These are phyloP conservation scores for Lactuca sativa DNA, from an alignment of 129 eudicot species.

Conservation along the genomic window DNA sequence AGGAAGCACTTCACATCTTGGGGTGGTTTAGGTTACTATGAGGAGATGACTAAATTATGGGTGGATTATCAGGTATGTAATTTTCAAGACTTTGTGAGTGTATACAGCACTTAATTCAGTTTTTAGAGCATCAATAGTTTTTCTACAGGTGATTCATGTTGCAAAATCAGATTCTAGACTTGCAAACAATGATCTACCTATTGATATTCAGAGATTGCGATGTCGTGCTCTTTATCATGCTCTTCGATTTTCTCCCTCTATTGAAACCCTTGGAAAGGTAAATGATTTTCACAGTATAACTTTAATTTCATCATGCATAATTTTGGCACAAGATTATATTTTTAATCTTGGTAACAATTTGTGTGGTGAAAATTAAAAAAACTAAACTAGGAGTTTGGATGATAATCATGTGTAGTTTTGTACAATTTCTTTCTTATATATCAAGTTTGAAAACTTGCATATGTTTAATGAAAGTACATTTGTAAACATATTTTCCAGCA, in stretches of 20 bases:
- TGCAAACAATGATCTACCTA: constrained; percentile 90
- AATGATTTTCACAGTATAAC: constrained; percentile 17
- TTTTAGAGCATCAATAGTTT: constrained; percentile 4
- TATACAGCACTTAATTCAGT: not conserved
- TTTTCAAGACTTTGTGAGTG: not conserved
- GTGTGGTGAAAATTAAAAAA: not conserved
- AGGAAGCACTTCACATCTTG: constrained; percentile 94
- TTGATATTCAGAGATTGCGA: constrained; percentile 89
- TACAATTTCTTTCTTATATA: not conserved
- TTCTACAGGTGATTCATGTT: constrained; percentile 81
- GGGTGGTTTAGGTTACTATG: constrained; percentile 84
- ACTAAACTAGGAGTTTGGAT: constrained; percentile 3
- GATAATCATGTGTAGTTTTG: constrained; percentile 8
- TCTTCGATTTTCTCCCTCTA: constrained; percentile 77
- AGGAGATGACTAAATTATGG: constrained; percentile 80
- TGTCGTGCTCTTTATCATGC: constrained; percentile 90
- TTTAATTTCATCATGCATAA: not conserved
- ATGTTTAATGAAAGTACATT: not conserved
- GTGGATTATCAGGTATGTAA: constrained; percentile 65
- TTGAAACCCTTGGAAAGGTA: constrained; percentile 86
- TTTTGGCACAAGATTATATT: constrained; percentile 3
- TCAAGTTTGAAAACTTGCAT: constrained; percentile 15
- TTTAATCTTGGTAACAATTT: not conserved
- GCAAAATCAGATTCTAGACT: constrained; percentile 95
- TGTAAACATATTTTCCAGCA: constrained; percentile 5